These are phyloP conservation scores for Globisporangium heterothallicum DNA, from an alignment of 352 stramenopile species.

Conservation along the genomic window DNA sequence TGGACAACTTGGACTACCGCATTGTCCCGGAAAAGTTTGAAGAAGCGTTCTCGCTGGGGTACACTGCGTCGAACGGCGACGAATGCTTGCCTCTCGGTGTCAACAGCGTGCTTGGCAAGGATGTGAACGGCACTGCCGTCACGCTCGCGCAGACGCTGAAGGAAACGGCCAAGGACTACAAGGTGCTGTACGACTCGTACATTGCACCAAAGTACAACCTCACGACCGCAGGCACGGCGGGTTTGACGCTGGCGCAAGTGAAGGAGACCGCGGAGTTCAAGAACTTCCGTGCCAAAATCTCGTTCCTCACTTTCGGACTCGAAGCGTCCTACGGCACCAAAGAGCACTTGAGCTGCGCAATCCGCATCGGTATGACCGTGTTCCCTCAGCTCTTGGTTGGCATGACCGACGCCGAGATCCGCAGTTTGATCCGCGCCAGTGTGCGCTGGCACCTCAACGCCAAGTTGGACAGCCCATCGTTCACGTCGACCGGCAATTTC, in stretches of 20 bases:
- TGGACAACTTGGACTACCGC: slow-evolving; percentile 51
- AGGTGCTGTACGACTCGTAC: slow-evolving; percentile 49
- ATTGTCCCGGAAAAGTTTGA: slow-evolving; percentile 37
- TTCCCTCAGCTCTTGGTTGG: slow-evolving; percentile 48
- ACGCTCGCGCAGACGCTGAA: slow-evolving; percentile 30
- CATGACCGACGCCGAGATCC: slow-evolving; percentile 51
- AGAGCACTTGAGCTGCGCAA: slow-evolving; percentile 27
- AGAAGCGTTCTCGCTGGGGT: slow-evolving; percentile 40
- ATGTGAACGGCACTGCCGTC: slow-evolving; percentile 33
- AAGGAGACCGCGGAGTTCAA: slow-evolving; percentile 37
- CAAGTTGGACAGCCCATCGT: slow-evolving; percentile 29
- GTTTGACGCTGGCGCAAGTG: slow-evolving; percentile 23
- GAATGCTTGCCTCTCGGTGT: slow-evolving; percentile 37
- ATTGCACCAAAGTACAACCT: slow-evolving; percentile 42
- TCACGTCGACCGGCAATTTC: slow-evolving; percentile 33
- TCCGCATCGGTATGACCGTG: slow-evolving; percentile 50
- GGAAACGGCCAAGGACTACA: slow-evolving; percentile 35
- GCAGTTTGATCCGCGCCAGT: slow-evolving; percentile 34
- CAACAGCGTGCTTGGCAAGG: slow-evolving; percentile 36
- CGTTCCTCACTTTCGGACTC: slow-evolving; percentile 37
- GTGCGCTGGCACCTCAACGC: slow-evolving; percentile 44
- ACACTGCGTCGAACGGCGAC: slow-evolving; percentile 41
- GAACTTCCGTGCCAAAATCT: slow-evolving; percentile 59
- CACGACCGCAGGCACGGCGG: slow-evolving; percentile 14
- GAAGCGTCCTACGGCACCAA: slow-evolving; percentile 44